A percentile compares a stretch with the other conserved stretches of the same genome.
Conservation (phyloP, 352 stramenopile genomes). For the Pythium volutum region DNA sequence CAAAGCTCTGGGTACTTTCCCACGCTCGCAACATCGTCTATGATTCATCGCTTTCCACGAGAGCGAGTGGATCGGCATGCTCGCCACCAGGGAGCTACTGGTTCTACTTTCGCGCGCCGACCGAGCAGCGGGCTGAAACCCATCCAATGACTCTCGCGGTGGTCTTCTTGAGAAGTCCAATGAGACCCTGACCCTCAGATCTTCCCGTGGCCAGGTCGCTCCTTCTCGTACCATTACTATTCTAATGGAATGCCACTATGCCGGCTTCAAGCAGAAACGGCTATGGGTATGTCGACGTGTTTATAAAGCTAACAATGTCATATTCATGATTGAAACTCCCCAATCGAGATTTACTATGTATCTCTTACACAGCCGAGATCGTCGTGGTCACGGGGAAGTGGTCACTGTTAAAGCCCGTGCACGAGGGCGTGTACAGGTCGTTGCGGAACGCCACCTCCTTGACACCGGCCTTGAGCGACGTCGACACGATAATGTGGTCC, state of each 20-base stretch:
- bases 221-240: too few species aligned
- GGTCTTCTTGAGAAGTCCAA: too few species aligned
- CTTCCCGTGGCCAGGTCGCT: too few species aligned
- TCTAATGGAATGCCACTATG: too few species aligned
- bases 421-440: constrained; percentile 47
- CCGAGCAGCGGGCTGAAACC: too few species aligned
- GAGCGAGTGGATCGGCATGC: neutral
- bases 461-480: constrained; percentile 38
- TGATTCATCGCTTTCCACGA: neutral
- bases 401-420: constrained; percentile 55
- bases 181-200: too few species aligned
- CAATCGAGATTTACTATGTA: too few species aligned
- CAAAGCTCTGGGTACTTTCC: neutral
- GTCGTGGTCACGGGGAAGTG: constrained; percentile 45
- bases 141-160: too few species aligned
- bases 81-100: constrained; percentile 6
- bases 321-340: too few species aligned
- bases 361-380: constrained; percentile 12
- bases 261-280: too few species aligned
- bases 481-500: constrained; percentile 63
- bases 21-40: neutral
- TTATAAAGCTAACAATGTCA: too few species aligned
- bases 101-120: neutral
- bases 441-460: constrained; percentile 48
- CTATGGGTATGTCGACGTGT: too few species aligned